Percentiles rank a stretch among this genome's conserved stretches.
phyloP scores from a whole-genome alignment of 2,329 filamentous ascomycete species.

The Aspergillus tamarii region DNA sequence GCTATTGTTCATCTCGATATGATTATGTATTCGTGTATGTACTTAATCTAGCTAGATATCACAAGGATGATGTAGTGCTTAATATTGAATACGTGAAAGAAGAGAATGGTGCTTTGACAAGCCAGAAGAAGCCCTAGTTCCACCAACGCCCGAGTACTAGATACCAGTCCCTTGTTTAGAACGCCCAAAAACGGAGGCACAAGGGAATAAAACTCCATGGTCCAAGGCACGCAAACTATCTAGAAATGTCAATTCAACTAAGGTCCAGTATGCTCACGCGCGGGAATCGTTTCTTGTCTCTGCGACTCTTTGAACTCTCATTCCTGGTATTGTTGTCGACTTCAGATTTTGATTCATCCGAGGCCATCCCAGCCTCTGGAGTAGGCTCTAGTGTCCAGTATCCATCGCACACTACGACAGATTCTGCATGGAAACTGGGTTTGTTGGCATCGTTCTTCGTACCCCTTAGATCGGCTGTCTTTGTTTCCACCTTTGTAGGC shows the following conservation, averaged over 20 bases:
- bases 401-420: slow-evolving; percentile 16
- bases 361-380: slow-evolving; percentile 9
- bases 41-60: not conserved
- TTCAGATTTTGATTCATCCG: slow-evolving; percentile 7
- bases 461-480: not conserved
- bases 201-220: not conserved
- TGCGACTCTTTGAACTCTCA: slow-evolving; percentile 10
- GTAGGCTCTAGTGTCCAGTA: slow-evolving; percentile 16
- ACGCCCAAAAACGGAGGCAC: not conserved
- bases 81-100: not conserved
- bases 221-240: not conserved
- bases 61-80: not conserved
- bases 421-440: slow-evolving; percentile 15
- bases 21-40: not conserved
- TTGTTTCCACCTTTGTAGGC: not conserved
- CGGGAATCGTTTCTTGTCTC: slow-evolving; percentile 34
- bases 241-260: slow-evolving; percentile 21
- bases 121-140: not conserved
- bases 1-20: not conserved
- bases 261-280: slow-evolving; percentile 40
- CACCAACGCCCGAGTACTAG: slow-evolving; percentile 5
- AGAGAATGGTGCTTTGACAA: not conserved
- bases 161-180: not conserved
- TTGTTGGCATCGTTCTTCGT: not conserved
- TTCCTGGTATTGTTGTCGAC: not conserved